Evolutionary conservation across 257 asterid species (phyloP).

Genomic region (Nicotiana attenuata): DNA sequence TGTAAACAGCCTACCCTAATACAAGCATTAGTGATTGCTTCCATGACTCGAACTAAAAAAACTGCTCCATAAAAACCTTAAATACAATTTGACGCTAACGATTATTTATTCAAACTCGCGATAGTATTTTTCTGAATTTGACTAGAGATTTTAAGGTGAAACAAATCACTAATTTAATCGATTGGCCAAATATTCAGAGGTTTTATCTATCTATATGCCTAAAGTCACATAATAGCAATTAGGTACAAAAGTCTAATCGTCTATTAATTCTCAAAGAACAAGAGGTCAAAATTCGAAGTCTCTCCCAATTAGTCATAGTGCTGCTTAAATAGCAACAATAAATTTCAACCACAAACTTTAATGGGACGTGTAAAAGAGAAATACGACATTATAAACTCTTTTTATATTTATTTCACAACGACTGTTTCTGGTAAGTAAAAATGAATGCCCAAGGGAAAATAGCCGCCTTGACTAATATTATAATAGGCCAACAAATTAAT

Average conservation of each 20-base stretch:
- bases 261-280: not conserved
- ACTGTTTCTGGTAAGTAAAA: not conserved
- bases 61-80: not conserved
- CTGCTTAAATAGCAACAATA: too few relatives aligned
- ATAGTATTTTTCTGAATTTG: not conserved
- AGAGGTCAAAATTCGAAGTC: not conserved
- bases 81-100: not conserved
- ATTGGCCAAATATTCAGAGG: not conserved
- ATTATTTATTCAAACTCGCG: not conserved
- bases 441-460: not conserved
- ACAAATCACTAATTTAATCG: not conserved
- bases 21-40: too few relatives aligned
- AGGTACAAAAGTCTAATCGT: not conserved
- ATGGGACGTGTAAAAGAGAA: too few relatives aligned
- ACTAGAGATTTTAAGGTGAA: not conserved
- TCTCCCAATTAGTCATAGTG: not conserved
- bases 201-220: too few relatives aligned
- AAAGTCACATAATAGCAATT: too few relatives aligned
- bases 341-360: not conserved
- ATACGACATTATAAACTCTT: too few relatives aligned
- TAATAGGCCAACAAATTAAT: slow-evolving; percentile 3
- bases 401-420: too few relatives aligned
- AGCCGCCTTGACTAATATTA: not conserved
- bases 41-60: not conserved
- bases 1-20: too few relatives aligned